Percentiles rank a stretch among this genome's conserved stretches.
phyloP scores from a whole-genome alignment of 2,329 filamentous ascomycete species.

The Colletotrichum kahawae region DNA sequence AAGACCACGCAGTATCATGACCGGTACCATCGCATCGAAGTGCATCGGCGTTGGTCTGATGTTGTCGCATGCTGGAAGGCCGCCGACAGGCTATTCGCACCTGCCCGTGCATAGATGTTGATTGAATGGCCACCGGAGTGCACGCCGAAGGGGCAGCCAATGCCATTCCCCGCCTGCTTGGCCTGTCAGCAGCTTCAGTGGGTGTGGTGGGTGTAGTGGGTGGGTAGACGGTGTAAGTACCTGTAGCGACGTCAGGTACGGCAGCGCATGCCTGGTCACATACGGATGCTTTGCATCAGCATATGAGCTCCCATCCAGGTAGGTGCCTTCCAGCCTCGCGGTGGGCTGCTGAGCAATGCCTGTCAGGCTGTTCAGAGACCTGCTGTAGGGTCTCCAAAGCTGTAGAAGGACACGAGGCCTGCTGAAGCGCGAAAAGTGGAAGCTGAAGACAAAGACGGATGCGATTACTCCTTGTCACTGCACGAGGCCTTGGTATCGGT shows the following conservation, averaged over 20 bases:
- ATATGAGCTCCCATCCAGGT: neutral
- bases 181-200: neutral
- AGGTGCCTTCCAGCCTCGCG: neutral
- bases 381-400: neutral
- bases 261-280: neutral
- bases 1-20: neutral
- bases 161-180: neutral
- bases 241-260: neutral
- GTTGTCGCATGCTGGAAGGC: neutral
- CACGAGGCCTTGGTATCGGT: neutral
- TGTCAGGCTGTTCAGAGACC: neutral
- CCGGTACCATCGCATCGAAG: neutral
- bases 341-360: neutral
- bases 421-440: neutral
- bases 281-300: neutral
- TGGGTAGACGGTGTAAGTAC: neutral
- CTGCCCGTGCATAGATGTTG: neutral
- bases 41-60: neutral
- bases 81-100: neutral
- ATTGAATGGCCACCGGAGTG: neutral
- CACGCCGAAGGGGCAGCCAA: neutral
- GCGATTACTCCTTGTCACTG: neutral
- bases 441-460: neutral
- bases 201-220: neutral
- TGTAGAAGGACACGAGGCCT: neutral